Percentiles rank a stretch among this genome's conserved stretches.
phyloP scores from a whole-genome alignment of 169 alveolate genomes.

The Toxoplasma gondii region DNA sequence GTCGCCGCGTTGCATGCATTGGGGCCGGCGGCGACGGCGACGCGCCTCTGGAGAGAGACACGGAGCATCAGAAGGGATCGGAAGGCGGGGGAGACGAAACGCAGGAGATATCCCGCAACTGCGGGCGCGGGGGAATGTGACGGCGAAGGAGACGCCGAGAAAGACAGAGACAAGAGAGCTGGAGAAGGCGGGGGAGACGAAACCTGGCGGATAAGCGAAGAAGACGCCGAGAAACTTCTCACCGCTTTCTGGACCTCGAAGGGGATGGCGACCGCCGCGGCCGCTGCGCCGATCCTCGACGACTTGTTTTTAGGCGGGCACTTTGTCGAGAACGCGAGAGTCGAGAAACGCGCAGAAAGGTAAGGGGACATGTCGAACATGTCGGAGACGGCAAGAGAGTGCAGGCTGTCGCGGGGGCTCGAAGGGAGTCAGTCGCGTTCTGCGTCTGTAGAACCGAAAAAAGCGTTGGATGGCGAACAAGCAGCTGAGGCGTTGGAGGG shows the following conservation, averaged over 20 bases:
- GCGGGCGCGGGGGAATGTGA: neutral
- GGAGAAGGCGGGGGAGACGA: neutral
- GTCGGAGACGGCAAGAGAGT: no score
- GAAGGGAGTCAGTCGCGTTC: no score
- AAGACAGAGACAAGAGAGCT: neutral
- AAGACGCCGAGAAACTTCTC: neutral
- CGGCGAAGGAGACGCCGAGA: neutral
- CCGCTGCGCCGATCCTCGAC: neutral
- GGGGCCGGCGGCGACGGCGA: neutral
- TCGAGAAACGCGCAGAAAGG: neutral
- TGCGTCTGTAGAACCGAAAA: no score
- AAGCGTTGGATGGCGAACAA: no score
- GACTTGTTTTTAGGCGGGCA: neutral
- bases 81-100: neutral
- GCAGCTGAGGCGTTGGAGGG: no score
- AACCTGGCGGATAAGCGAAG: neutral
- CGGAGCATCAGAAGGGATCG: neutral
- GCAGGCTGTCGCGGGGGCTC: no score
- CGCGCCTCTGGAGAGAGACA: neutral
- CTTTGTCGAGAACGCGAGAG: neutral
- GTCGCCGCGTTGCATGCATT: neutral
- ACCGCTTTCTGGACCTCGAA: neutral
- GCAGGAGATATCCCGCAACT: neutral
- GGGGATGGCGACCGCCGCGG: neutral
- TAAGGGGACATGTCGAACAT: neutral